Conservation (phyloP, 1,284 basidiomycete species). For the Retiboletus flavoniger region DNA sequence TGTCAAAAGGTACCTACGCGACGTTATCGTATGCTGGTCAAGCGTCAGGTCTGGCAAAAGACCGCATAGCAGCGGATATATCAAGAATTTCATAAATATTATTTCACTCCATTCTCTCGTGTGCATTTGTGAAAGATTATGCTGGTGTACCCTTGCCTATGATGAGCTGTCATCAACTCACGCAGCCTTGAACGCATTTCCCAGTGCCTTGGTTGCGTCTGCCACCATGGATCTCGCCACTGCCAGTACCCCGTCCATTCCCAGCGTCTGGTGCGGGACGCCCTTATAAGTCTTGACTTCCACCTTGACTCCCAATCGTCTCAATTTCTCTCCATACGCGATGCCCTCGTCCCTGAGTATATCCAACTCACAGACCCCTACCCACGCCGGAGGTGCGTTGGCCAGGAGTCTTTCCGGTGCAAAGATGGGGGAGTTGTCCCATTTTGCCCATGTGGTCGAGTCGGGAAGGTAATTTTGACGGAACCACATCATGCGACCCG, state of each 20-base stretch:
- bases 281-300: slow-evolving; percentile 57
- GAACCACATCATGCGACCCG: slow-evolving; percentile 73
- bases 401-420: slow-evolving; percentile 56
- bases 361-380: slow-evolving; percentile 65
- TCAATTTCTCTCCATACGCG: slow-evolving; percentile 61
- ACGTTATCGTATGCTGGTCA: slow-evolving; percentile 40
- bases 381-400: slow-evolving; percentile 57
- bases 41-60: slow-evolving; percentile 31
- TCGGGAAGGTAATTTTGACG: slow-evolving; percentile 65
- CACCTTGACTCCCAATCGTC: slow-evolving; percentile 51
- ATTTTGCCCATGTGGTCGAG: slow-evolving; percentile 54
- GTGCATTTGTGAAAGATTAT: not conserved
- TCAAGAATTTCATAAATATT: slow-evolving; percentile 24
- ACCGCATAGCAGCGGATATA: slow-evolving; percentile 39
- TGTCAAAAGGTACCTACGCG: slow-evolving; percentile 58
- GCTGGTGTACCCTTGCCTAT: not conserved
- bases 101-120: not conserved
- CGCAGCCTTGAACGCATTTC: slow-evolving; percentile 40
- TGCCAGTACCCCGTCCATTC: slow-evolving; percentile 62
- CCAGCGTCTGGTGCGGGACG: slow-evolving; percentile 68
- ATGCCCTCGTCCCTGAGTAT: slow-evolving; percentile 68
- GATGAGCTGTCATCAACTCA: not conserved
- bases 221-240: slow-evolving; percentile 53
- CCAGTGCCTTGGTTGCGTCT: slow-evolving; percentile 52
- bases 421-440: slow-evolving; percentile 69